Base-by-base conservation (phyloP, 305 asterid species). In the Stenogyne calaminthoides region DNA sequence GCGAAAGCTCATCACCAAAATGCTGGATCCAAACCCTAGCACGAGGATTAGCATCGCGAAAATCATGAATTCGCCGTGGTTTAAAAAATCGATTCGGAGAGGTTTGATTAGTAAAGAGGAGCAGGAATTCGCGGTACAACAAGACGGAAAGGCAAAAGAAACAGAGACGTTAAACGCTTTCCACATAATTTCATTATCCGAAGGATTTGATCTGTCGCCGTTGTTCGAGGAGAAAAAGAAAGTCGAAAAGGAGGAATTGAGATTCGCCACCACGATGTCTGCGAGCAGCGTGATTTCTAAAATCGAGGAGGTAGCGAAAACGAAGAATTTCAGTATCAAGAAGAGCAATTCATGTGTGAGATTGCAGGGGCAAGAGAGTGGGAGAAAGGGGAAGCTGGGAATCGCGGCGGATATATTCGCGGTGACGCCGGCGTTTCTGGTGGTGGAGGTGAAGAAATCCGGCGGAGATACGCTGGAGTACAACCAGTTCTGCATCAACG, bases 401-500 rank as follows among this genome's bases (percentile, higher is more conserved):
- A 93, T 93, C 27, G 77, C 86, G 2, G 98, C 91, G 0, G 88
- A 93, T 36, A 81, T 93, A 5, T 85, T 87, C 36, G 81, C 91
- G 0, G 72, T 93, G 57, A 76, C 95, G 63, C 86, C 91, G 64
- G 83, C 93, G 19, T 88, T 91, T 3, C 61, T 85, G 69, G 88
- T 93, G 73, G 95, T 93, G 69, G 96, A 93, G 81, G 92, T 93
- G 78, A 93, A 85, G 83, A 93, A 88, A 39, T 74, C 91, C 3
- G 88, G 91, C 66, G 98, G 98, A 1, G 98, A 93, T 71, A 89
- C 96, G 0, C 68, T 93, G 58, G 97, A 93, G 84, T 93, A 83
- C 77, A 84, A 85, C 19, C 86, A 85, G 27, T 93, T 93, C 93
- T 93, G 96, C 89, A 87, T 75, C 71, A 82, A 85, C 5, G 95